phyloP scores from a whole-genome alignment of 2,329 filamentous ascomycete species.

The Elsinoe fawcettii region DNA sequence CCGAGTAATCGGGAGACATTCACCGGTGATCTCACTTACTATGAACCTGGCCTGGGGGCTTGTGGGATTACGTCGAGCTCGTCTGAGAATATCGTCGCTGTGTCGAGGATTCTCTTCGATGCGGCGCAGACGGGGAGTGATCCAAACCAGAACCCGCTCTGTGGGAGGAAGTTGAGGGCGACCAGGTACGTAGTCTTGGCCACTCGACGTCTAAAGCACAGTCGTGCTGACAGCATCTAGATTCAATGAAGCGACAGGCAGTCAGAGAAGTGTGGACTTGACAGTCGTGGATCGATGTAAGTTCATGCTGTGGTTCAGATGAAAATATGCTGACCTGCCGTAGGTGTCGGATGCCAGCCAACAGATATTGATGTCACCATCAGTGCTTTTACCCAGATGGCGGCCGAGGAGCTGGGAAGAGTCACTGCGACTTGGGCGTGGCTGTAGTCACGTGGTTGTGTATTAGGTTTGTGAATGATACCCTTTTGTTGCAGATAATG shows the following conservation, averaged over 20 bases:
- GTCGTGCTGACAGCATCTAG: background rate
- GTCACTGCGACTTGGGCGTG: constrained; percentile 14
- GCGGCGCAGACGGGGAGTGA: constrained; percentile 35
- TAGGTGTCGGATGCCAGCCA: constrained; percentile 34
- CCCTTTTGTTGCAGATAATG: background rate
- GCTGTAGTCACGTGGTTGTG: background rate
- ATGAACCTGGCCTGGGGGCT: constrained; percentile 57
- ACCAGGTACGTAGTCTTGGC: constrained; percentile 33
- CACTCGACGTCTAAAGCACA: background rate
- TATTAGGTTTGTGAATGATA: background rate
- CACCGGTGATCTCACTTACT: constrained; percentile 63
- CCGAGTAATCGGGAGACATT: constrained; percentile 46
- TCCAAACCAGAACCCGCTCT: constrained; percentile 59
- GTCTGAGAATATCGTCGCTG: constrained; percentile 55
- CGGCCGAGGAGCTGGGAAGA: constrained; percentile 9
- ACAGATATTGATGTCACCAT: constrained; percentile 45
- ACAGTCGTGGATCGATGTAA: constrained; percentile 61
- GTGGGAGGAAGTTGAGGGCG: constrained; percentile 59
- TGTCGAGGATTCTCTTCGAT: constrained; percentile 62
- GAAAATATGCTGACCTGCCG: background rate
- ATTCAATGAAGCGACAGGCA: constrained; percentile 36
- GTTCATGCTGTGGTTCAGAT: background rate
- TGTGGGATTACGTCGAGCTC: constrained; percentile 54
- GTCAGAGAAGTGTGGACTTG: constrained; percentile 48
- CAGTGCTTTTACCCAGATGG: constrained; percentile 33